Conservation (phyloP, 139 green algal species). For the Asterochloris sp. region DNA sequence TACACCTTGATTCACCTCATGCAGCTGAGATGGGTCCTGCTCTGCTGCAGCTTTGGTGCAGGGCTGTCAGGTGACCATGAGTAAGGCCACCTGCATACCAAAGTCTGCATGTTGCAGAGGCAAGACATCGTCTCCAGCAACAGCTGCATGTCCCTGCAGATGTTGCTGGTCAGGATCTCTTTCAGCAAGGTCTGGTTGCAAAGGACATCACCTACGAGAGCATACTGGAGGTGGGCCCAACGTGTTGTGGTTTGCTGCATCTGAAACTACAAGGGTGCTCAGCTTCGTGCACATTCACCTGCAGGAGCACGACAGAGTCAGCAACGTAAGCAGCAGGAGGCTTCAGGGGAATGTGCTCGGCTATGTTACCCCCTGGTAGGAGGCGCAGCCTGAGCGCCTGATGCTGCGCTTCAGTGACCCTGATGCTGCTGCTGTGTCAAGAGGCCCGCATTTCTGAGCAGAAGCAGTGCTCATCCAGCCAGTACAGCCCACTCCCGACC, state of each 20-base stretch:
- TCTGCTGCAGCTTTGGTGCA: no score
- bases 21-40: no score
- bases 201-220: background rate
- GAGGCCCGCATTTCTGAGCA: background rate
- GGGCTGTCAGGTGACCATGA: no score
- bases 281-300: background rate
- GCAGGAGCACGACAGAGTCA: background rate
- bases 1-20: no score
- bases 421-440: background rate
- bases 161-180: no score
- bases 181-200: no score
- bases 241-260: background rate
- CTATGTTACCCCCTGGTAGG: constrained; percentile 5
- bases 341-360: background rate
- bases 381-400: background rate
- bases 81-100: no score
- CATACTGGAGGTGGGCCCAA: background rate
- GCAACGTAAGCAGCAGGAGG: background rate
- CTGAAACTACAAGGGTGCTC: background rate
- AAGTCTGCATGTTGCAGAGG: no score
- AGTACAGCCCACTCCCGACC: background rate
- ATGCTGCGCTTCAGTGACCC: background rate
- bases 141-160: no score
- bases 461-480: background rate
- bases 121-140: no score